Evolutionary conservation across 1,139 yeast species (phyloP).

Genomic region (Suhomyces taliae): DNA sequence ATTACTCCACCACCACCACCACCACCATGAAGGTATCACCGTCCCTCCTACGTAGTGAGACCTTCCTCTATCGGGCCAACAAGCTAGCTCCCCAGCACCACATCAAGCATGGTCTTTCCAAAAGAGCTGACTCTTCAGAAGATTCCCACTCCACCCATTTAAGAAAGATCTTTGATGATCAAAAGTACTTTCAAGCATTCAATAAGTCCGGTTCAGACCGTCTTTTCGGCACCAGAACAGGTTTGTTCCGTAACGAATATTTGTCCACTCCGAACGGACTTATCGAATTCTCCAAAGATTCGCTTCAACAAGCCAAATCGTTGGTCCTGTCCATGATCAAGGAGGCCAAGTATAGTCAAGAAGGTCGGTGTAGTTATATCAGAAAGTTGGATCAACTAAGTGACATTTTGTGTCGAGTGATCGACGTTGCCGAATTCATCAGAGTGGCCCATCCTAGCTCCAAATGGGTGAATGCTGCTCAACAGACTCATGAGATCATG

Average conservation of each 20-base stretch:
- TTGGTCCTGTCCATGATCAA: conserved; percentile 57
- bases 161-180: conserved; percentile 47
- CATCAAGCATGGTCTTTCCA: neutral
- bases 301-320: conserved; percentile 61
- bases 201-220: conserved; percentile 19
- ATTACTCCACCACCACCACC: conserved; percentile 1
- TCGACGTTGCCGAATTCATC: conserved; percentile 91
- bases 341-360: conserved; percentile 39
- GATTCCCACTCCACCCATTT: conserved; percentile 17
- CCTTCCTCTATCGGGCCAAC: conserved; percentile 7
- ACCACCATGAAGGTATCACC: conserved; percentile 8
- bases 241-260: conserved; percentile 73
- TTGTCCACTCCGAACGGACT: conserved; percentile 72
- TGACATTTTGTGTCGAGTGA: conserved; percentile 86
- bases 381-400: conserved; percentile 77
- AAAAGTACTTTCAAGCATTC: conserved; percentile 39
- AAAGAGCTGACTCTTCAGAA: neutral
- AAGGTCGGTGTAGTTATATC: conserved; percentile 56
- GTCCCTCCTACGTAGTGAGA: conserved; percentile 7
- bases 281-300: conserved; percentile 60
- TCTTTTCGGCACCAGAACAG: conserved; percentile 35
- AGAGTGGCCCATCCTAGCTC: conserved; percentile 83
- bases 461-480: conserved; percentile 77
- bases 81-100: conserved; percentile 1
- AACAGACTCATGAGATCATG: conserved; percentile 82